Conservation (phyloP, 1,284 basidiomycete genomes). For the Schizophyllum amplum region DNA sequence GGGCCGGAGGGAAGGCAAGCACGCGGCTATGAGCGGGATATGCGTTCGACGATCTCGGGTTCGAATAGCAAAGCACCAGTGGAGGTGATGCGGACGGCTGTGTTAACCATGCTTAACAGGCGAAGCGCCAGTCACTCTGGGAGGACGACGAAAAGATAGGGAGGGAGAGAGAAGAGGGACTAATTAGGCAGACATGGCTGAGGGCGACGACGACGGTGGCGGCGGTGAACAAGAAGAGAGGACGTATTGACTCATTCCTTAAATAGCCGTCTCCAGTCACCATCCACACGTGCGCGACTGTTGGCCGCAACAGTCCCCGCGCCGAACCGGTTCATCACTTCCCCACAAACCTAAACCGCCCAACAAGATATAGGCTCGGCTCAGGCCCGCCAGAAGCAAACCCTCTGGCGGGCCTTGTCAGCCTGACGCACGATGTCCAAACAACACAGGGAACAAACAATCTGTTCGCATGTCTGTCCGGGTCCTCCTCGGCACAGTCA, state of each 20-base stretch:
- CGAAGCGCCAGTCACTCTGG: slow-evolving; percentile 32
- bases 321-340: neutral
- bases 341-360: neutral
- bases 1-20: slow-evolving; percentile 13
- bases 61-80: slow-evolving; percentile 80
- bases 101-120: slow-evolving; percentile 70
- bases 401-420: too few species aligned
- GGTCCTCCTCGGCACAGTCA: too few species aligned
- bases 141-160: slow-evolving; percentile 23
- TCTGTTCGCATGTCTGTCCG: too few species aligned
- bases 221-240: neutral
- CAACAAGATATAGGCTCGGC: neutral
- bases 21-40: slow-evolving; percentile 47
- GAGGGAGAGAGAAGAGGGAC: slow-evolving; percentile 17
- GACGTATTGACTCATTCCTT: neutral
- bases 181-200: slow-evolving; percentile 42
- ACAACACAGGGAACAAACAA: too few species aligned
- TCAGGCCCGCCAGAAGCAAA: too few species aligned
- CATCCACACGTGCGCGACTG: neutral
- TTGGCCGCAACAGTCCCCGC: neutral
- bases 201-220: slow-evolving; percentile 16
- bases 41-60: slow-evolving; percentile 77
- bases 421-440: too few species aligned
- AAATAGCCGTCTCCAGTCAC: neutral
- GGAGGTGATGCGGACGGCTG: slow-evolving; percentile 67